Percentiles rank a stretch among this genome's conserved stretches.
Conservation (phyloP, 805 yeast genomes). For the Sugiyamaella boreocaroliniensis region DNA sequence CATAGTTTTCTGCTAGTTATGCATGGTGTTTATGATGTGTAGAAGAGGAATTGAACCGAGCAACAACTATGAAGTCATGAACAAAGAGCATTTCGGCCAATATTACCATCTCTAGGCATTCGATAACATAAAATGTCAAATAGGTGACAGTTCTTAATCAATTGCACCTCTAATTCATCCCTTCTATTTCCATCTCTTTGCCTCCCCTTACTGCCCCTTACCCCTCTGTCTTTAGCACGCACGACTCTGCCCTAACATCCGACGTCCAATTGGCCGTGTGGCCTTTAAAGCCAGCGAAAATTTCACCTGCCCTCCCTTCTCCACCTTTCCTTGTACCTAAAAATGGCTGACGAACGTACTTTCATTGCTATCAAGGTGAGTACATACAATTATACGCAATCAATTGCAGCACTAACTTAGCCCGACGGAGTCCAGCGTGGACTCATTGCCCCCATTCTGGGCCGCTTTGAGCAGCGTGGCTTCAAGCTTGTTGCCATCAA, state of each 20-base stretch:
- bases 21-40: too few relatives aligned
- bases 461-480: constrained; percentile 96
- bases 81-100: too few relatives aligned
- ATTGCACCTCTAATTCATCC: too few relatives aligned
- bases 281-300: background rate
- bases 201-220: too few relatives aligned
- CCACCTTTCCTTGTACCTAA: constrained; percentile 1
- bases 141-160: too few relatives aligned
- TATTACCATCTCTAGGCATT: too few relatives aligned
- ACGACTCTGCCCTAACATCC: background rate
- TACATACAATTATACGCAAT: constrained; percentile 6
- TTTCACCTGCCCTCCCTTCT: background rate
- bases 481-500: constrained; percentile 95
- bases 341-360: constrained; percentile 30
- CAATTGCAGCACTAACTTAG: constrained; percentile 23
- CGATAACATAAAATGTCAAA: too few relatives aligned
- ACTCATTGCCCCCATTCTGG: constrained; percentile 77
- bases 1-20: too few relatives aligned
- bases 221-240: too few relatives aligned
- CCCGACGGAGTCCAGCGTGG: constrained; percentile 99
- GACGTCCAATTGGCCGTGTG: background rate
- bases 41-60: too few relatives aligned
- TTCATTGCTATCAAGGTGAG: constrained; percentile 36
- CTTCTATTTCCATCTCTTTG: too few relatives aligned
- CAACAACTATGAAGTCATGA: too few relatives aligned